Percentiles rank a stretch among this genome's conserved stretches.
phyloP scores from a whole-genome alignment of 805 yeast genomes.

The Danielia oregonensis region DNA sequence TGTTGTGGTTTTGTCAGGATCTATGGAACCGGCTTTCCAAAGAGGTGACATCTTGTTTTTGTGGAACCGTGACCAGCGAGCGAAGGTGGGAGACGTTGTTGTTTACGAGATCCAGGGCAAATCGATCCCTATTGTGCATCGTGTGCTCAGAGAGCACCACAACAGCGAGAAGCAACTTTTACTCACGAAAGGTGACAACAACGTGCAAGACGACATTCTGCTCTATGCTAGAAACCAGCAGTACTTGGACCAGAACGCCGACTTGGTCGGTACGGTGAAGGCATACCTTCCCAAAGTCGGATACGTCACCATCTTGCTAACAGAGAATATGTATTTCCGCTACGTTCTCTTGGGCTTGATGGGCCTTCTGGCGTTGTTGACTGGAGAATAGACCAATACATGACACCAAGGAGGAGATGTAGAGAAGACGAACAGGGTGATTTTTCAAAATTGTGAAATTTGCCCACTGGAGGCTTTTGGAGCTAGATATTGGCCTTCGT shows the following conservation, averaged over 20 bases:
- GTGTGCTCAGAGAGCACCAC: slow-evolving; percentile 85
- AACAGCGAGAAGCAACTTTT: slow-evolving; percentile 57
- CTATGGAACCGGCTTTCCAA: slow-evolving; percentile 99
- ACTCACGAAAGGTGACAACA: slow-evolving; percentile 95
- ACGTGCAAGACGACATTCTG: slow-evolving; percentile 85
- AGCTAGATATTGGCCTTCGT: too few relatives aligned
- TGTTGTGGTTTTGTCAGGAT: slow-evolving; percentile 95
- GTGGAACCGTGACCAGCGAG: slow-evolving; percentile 74
- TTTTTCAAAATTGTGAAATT: neutral
- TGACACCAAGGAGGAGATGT: too few relatives aligned
- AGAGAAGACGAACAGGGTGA: too few relatives aligned
- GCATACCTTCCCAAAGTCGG: slow-evolving; percentile 90
- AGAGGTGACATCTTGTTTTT: slow-evolving; percentile 91
- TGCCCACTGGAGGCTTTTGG: neutral
- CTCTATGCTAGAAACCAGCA: slow-evolving; percentile 73
- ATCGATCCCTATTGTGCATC: slow-evolving; percentile 92
- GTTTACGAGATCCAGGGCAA: slow-evolving; percentile 82
- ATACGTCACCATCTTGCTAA: slow-evolving; percentile 83
- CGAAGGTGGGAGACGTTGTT: slow-evolving; percentile 86
- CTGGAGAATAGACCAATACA: slow-evolving; percentile 20
- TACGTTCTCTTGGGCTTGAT: slow-evolving; percentile 71
- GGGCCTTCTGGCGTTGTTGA: slow-evolving; percentile 64
- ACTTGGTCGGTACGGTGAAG: slow-evolving; percentile 87
- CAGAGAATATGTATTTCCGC: slow-evolving; percentile 83
- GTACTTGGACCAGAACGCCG: slow-evolving; percentile 72